phyloP scores from a whole-genome alignment of 2,329 filamentous ascomycete genomes.

The Plectosphaerella plurivora region DNA sequence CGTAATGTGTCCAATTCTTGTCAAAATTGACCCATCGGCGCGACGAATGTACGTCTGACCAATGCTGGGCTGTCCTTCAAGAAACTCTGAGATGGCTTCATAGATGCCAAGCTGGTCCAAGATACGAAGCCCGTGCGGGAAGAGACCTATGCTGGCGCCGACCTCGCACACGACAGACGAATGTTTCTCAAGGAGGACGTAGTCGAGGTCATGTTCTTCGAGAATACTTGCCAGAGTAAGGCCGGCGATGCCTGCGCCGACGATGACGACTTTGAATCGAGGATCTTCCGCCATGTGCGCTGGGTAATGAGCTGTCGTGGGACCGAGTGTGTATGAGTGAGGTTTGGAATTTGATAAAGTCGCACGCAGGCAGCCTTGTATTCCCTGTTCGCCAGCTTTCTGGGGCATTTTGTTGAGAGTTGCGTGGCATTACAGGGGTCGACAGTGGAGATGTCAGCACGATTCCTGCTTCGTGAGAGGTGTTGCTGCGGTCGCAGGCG shows the following conservation, averaged over 20 bases:
- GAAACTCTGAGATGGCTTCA: constrained; percentile 16
- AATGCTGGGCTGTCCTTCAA: constrained; percentile 6
- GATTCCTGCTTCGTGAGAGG: too few relatives aligned
- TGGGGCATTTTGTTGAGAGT: too few relatives aligned
- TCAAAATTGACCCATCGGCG: constrained; percentile 2
- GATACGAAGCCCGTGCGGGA: constrained; percentile 36
- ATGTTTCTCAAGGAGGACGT: constrained; percentile 41
- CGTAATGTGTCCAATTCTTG: not conserved
- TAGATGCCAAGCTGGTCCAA: constrained; percentile 45
- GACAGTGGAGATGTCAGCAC: too few relatives aligned
- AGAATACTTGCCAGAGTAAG: constrained; percentile 28
- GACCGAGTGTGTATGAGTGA: too few relatives aligned
- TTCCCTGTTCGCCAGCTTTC: too few relatives aligned
- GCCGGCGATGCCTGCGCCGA: not conserved
- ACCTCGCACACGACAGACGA: constrained; percentile 34
- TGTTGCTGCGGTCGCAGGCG: too few relatives aligned
- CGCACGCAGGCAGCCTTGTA: too few relatives aligned
- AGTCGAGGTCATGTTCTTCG: constrained; percentile 39
- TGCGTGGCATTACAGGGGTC: too few relatives aligned
- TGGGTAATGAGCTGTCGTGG: too few relatives aligned
- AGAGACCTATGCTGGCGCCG: constrained; percentile 42
- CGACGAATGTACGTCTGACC: constrained; percentile 1
- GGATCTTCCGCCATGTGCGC: too few relatives aligned
- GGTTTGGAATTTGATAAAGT: too few relatives aligned
- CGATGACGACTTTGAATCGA: not conserved